Base-by-base conservation (phyloP, 2,329 filamentous ascomycete species). In the Alternaria sp. region DNA sequence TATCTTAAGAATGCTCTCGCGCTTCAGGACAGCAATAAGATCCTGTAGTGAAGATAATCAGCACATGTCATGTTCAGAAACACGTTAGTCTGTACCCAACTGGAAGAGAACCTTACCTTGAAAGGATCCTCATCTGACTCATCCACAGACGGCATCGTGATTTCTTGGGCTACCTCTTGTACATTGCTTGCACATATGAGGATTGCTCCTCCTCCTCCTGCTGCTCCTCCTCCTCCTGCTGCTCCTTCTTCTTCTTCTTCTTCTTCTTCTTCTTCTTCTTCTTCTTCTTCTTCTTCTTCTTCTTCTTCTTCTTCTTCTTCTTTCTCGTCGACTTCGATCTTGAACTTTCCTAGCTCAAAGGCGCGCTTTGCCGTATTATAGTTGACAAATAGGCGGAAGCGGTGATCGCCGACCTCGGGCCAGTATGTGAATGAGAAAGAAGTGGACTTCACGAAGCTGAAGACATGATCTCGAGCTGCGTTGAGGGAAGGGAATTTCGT, bases 11-110 rank as follows among this genome's bases (percentile, higher is more conserved):
- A 65, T 12, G 9, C 55, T 51, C 16, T 48, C 53, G 9, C 57
- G 55, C 30, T 54, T 49, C 12, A 65, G 53, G 36, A 59, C 56
- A 11, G 47, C 46, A 20, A 67, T n/a, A 0, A 67, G 39, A 7
- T 57, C 26, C 63, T 66, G 14, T 3, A 24, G 18, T 7, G 8
- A 14, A 39, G 9, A 41, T 32, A 1, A 16, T 30, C 14, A 53
- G 26, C 39, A 34, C 2, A 14, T 26, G 14, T n/a, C 7, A 32
- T 20, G 20, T 24, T 24, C 5, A 5, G 18, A 42, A 8, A 7
- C 3, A 28, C 22, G 4, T 14, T 7, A 6, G 2, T 38, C 14
- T 56, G 32, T 39, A 26, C 5, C 16, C 3, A 20, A 9, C 16
- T 36, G 8, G 20, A 7, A 7, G 14, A 32, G 12, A 38, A 44